Conservation (phyloP, 2,329 filamentous ascomycete species). For the Cephalotrichum gorgonifer region DNA sequence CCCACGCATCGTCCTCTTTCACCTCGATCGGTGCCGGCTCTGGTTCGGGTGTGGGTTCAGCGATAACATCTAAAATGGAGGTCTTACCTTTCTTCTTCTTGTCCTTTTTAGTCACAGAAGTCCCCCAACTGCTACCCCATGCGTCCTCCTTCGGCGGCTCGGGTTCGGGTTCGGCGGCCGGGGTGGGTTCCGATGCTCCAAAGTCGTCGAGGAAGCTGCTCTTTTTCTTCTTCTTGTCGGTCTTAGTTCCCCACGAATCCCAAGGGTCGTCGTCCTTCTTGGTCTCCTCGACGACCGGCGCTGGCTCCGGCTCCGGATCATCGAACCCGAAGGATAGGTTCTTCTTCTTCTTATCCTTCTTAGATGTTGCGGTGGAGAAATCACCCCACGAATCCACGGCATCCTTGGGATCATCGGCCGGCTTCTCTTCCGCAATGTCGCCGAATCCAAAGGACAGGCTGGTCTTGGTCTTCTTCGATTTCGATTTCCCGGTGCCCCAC, state of each 20-base stretch:
- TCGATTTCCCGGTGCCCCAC: slow-evolving; percentile 35
- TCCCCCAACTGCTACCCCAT: slow-evolving; percentile 19
- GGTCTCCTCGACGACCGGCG: slow-evolving; percentile 24
- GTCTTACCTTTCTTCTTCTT: slow-evolving; percentile 17
- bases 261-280: slow-evolving; percentile 26
- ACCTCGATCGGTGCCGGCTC: not conserved
- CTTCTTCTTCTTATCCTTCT: too few relatives aligned
- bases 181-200: slow-evolving; percentile 4
- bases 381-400: too few relatives aligned
- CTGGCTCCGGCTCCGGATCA: slow-evolving; percentile 17
- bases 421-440: slow-evolving; percentile 20
- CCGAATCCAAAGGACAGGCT: slow-evolving; percentile 39
- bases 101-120: slow-evolving; percentile 19
- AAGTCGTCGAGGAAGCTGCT: slow-evolving; percentile 12
- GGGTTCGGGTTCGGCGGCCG: slow-evolving; percentile 9
- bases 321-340: too few relatives aligned
- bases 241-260: slow-evolving; percentile 23
- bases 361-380: too few relatives aligned
- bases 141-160: slow-evolving; percentile 16
- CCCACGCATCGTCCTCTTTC: slow-evolving; percentile 6
- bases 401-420: slow-evolving; percentile 26
- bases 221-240: slow-evolving; percentile 32
- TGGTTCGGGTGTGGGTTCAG: slow-evolving; percentile 7
- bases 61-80: slow-evolving; percentile 8
- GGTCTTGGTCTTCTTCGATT: slow-evolving; percentile 38